A percentile compares a stretch with the other conserved stretches of the same genome.
Conservation (phyloP, 352 stramenopile genomes). For the Hyaloperonospora brassicae region DNA sequence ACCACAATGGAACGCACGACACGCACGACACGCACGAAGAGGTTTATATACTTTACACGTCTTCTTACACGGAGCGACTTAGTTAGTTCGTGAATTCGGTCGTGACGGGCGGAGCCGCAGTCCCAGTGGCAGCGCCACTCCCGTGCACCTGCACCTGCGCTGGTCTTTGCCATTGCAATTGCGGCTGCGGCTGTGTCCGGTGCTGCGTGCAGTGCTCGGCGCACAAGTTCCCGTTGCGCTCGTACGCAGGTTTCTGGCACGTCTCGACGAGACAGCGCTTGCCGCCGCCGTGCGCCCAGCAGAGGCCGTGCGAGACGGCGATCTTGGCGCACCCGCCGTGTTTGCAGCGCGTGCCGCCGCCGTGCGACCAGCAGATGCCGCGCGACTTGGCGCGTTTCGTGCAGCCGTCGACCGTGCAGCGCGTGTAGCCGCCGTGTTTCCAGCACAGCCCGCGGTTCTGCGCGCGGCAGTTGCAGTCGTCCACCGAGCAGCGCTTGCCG, state of each 20-base stretch:
- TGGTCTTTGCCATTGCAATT: too few relatives aligned
- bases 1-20: background rate
- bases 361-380: constrained; percentile 64
- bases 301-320: constrained; percentile 55
- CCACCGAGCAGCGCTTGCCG: constrained; percentile 42
- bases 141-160: too few relatives aligned
- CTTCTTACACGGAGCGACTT: background rate
- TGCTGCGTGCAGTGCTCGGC: constrained; percentile 26
- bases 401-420: constrained; percentile 54
- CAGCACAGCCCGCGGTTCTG: constrained; percentile 43
- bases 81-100: background rate
- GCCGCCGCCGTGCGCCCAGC: constrained; percentile 60
- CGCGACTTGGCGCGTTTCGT: constrained; percentile 67
- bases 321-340: constrained; percentile 46
- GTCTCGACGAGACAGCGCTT: constrained; percentile 43
- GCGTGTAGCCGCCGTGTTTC: constrained; percentile 56
- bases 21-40: background rate
- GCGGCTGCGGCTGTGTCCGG: background rate
- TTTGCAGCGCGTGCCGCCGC: constrained; percentile 57
- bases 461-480: constrained; percentile 40
- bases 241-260: constrained; percentile 42
- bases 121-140: too few relatives aligned
- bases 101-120: background rate
- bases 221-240: constrained; percentile 44
- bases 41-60: constrained; percentile 2